A percentile compares a stretch with the other conserved stretches of the same genome.
Evolutionary conservation across 2,329 filamentous ascomycete species (phyloP).

Genomic region (Xylariaceae sp.): DNA sequence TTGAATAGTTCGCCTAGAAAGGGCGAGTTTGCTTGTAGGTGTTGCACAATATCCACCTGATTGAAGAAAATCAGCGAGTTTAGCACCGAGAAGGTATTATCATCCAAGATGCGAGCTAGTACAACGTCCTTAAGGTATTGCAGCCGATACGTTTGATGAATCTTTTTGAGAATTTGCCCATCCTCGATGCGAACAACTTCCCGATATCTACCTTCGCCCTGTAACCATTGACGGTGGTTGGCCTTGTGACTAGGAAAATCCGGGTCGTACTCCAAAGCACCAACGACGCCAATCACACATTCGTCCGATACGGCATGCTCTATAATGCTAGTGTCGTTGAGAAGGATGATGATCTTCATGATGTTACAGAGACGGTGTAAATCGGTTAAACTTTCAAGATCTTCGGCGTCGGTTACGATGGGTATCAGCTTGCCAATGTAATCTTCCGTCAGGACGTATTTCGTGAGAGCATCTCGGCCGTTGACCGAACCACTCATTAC

Average conservation of each 20-base stretch:
- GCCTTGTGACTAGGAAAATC: slow-evolving; percentile 98
- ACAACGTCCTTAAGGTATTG: slow-evolving; percentile 99
- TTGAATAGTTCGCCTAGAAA: slow-evolving; percentile 88
- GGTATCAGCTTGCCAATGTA: slow-evolving; percentile 89
- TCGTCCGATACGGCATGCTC: slow-evolving; percentile 92
- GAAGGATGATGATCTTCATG: slow-evolving; percentile 92
- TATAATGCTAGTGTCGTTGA: slow-evolving; percentile 95
- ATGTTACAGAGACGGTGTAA: slow-evolving; percentile 95
- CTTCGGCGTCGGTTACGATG: slow-evolving; percentile 86
- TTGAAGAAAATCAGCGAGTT: slow-evolving; percentile 99
- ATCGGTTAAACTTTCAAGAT: slow-evolving; percentile 85
- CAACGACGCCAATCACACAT: slow-evolving; percentile 89
- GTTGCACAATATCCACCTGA: slow-evolving; percentile 95
- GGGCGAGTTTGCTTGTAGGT: slow-evolving; percentile 80
- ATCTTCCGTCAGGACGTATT: slow-evolving; percentile 83
- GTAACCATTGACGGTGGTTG: slow-evolving; percentile 92
- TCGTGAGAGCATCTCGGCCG: slow-evolving; percentile 85
- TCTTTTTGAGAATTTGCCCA: slow-evolving; percentile 81
- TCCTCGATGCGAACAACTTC: slow-evolving; percentile 95
- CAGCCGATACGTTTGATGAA: slow-evolving; percentile 93
- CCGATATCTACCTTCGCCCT: slow-evolving; percentile 88
- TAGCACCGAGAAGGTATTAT: slow-evolving; percentile 95
- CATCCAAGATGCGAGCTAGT: slow-evolving; percentile 91
- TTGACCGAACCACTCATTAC: slow-evolving; percentile 74
- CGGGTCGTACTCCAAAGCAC: slow-evolving; percentile 95